Conservation (phyloP, 2,329 filamentous ascomycete genomes). For the Tympanopsis confertula region DNA sequence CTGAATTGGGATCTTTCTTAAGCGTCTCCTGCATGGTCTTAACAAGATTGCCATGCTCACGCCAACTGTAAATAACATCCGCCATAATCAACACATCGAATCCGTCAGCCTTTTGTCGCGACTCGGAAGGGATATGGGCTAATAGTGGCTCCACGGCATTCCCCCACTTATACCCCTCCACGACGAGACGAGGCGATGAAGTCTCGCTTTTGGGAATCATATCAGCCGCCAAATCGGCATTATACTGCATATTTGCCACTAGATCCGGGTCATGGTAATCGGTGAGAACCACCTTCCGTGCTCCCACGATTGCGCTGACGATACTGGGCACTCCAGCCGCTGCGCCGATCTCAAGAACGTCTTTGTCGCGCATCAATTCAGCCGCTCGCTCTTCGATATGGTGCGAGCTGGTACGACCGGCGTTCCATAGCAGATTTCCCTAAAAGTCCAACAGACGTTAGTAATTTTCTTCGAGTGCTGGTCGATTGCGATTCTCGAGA, state of each 20-base stretch:
- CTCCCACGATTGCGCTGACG: background rate
- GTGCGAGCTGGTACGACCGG: background rate
- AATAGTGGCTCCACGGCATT: background rate
- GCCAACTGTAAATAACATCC: background rate
- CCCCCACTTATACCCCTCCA: background rate
- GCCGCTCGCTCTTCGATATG: background rate
- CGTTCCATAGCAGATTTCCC: conserved; percentile 1
- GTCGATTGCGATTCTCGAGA: too few relatives aligned
- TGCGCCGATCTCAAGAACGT: background rate
- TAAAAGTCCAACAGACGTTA: background rate
- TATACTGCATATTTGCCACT: background rate
- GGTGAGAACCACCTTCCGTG: background rate
- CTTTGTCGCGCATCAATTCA: background rate
- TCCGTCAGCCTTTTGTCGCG: too few relatives aligned
- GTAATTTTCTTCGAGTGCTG: too few relatives aligned
- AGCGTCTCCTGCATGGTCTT: background rate
- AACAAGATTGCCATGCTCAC: background rate
- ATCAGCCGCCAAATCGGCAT: background rate
- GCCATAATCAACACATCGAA: background rate
- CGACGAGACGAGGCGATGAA: background rate
- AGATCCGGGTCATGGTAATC: conserved; percentile 1
- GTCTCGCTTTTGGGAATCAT: background rate
- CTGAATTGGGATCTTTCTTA: background rate
- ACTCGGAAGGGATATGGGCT: background rate
- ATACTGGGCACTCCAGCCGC: conserved; percentile 1